These are phyloP conservation scores for Cadophora sp. DNA, from an alignment of 2,329 filamentous ascomycete genomes.

Conservation along the genomic window DNA sequence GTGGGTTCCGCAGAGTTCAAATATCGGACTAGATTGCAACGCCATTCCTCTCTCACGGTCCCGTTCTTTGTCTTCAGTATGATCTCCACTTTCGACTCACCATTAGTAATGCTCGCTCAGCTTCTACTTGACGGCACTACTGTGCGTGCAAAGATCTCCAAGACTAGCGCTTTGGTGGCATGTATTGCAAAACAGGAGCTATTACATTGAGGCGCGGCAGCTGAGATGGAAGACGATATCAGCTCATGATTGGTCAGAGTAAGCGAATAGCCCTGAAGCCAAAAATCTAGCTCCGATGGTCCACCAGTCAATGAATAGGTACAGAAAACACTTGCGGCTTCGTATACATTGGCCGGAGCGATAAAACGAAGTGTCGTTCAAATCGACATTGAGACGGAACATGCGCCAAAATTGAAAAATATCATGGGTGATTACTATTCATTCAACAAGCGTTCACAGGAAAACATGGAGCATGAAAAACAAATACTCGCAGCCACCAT, in stretches of 20 bases:
- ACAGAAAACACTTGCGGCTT: neutral
- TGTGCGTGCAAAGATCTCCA: neutral
- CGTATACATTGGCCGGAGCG: neutral
- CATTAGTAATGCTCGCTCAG: neutral
- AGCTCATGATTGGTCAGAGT: neutral
- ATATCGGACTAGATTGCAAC: neutral
- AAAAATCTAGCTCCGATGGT: neutral
- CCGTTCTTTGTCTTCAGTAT: neutral
- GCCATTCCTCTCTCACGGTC: neutral
- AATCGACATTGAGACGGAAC: neutral
- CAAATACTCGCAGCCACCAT: neutral
- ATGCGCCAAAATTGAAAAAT: neutral
- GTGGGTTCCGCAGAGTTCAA: neutral
- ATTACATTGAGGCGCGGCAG: neutral
- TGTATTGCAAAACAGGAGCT: neutral
- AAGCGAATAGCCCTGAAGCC: neutral
- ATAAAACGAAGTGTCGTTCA: neutral
- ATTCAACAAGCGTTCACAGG: too few species aligned
- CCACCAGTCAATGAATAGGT: neutral
- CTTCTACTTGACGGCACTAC: neutral
- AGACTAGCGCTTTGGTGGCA: neutral
- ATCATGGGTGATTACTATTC: neutral
- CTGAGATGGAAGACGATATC: neutral
- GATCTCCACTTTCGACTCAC: neutral
- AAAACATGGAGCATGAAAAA: too few species aligned